Conservation (phyloP, 768 basidiomycete species). For the Ephemerocybe angulata region DNA sequence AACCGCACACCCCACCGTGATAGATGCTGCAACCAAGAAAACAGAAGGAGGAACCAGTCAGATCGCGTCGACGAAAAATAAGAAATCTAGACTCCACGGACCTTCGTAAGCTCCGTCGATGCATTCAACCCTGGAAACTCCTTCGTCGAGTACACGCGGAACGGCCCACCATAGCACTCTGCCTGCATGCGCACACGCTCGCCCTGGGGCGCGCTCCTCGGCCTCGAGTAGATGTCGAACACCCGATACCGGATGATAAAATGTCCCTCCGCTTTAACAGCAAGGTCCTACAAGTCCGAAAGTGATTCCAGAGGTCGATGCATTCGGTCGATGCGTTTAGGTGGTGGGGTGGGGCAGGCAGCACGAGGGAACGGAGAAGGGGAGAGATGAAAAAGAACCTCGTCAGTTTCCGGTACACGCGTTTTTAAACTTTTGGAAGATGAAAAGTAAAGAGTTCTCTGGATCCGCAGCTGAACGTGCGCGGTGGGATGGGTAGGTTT, state of each 20-base stretch:
- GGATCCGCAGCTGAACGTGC: neutral
- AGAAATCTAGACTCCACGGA: slow-evolving; percentile 18
- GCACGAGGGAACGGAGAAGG: neutral
- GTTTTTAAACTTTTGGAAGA: too few relatives aligned
- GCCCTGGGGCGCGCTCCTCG: neutral
- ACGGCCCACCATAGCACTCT: slow-evolving; percentile 60
- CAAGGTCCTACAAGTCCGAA: slow-evolving; percentile 49
- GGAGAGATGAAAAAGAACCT: neutral
- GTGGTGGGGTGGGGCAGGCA: too few relatives aligned
- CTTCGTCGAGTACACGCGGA: slow-evolving; percentile 68
- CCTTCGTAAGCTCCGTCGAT: slow-evolving; percentile 68
- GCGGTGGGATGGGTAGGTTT: neutral
- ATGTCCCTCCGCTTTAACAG: slow-evolving; percentile 62
- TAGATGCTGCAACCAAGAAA: slow-evolving; percentile 33
- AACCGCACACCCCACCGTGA: slow-evolving; percentile 56
- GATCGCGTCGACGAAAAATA: neutral
- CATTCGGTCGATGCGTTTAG: too few relatives aligned
- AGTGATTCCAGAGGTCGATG: neutral
- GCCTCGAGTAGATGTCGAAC: slow-evolving; percentile 53
- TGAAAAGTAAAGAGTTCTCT: too few relatives aligned
- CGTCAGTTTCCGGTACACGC: too few relatives aligned
- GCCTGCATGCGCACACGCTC: slow-evolving; percentile 45
- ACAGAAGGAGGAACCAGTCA: neutral
- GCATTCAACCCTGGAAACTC: slow-evolving; percentile 66
- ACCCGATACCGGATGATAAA: slow-evolving; percentile 65